phyloP scores from a whole-genome alignment of 2,329 filamentous ascomycete genomes.

The Colletotrichum aenigma region DNA sequence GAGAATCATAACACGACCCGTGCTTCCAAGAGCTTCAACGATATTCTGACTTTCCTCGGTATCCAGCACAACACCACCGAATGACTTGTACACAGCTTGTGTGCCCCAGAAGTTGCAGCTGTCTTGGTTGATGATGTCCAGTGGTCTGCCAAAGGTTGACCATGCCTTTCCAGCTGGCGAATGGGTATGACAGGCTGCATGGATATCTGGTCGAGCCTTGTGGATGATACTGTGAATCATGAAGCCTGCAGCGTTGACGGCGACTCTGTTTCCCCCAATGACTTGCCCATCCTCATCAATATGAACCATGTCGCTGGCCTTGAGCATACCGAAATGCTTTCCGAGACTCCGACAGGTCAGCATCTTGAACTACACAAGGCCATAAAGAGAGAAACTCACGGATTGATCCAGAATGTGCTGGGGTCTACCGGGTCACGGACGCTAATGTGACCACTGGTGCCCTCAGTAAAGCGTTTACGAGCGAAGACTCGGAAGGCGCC shows the following conservation, averaged over 20 bases:
- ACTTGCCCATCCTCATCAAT: slow-evolving; percentile 63
- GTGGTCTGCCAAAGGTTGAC: slow-evolving; percentile 58
- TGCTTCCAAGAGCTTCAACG: slow-evolving; percentile 53
- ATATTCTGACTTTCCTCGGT: background rate
- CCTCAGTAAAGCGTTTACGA: slow-evolving; percentile 60
- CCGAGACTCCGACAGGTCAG: slow-evolving; percentile 40
- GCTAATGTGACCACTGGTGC: slow-evolving; percentile 67
- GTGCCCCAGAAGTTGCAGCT: slow-evolving; percentile 60
- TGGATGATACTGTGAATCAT: slow-evolving; percentile 66
- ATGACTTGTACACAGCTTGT: slow-evolving; percentile 60
- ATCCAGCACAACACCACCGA: background rate
- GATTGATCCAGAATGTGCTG: slow-evolving; percentile 61
- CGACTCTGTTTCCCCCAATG: slow-evolving; percentile 60
- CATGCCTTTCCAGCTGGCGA: slow-evolving; percentile 64
- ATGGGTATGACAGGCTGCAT: slow-evolving; percentile 67
- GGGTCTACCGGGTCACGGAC: slow-evolving; percentile 66
- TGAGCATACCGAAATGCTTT: slow-evolving; percentile 65
- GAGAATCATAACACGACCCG: slow-evolving; percentile 59
- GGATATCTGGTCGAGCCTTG: slow-evolving; percentile 62
- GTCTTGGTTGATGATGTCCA: slow-evolving; percentile 69
- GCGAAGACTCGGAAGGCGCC: slow-evolving; percentile 52
- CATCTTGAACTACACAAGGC: background rate
- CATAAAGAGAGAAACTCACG: background rate
- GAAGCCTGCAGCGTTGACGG: slow-evolving; percentile 67
- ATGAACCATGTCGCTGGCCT: slow-evolving; percentile 65